A percentile compares a stretch with the other conserved stretches of the same genome.
Conservation (phyloP, 139 green algal genomes). For the Trebouxia sp. region DNA sequence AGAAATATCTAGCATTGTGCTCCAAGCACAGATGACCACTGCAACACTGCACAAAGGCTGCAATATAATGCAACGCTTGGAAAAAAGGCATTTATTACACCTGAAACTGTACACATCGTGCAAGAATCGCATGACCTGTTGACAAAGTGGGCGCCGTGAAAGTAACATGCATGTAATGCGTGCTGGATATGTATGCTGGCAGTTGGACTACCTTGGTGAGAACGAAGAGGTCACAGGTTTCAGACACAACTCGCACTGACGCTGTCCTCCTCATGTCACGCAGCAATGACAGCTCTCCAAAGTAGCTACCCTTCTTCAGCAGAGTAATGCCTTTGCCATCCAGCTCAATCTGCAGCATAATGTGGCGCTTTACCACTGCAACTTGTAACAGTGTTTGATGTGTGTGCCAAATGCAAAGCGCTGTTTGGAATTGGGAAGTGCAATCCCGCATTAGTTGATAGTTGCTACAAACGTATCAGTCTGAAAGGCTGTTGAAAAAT, state of each 20-base stretch:
- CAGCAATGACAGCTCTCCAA: conserved; percentile 46
- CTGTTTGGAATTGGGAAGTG: not conserved
- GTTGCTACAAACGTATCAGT: not conserved
- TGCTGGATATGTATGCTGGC: not conserved
- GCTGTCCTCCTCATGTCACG: conserved; percentile 30
- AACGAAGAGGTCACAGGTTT: conserved; percentile 42
- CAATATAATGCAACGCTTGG: too few relatives aligned
- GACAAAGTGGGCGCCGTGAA: too few relatives aligned
- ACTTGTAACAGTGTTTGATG: too few relatives aligned
- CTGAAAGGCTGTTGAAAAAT: not conserved
- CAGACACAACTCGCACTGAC: conserved; percentile 32
- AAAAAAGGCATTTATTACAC: too few relatives aligned
- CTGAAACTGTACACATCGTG: too few relatives aligned
- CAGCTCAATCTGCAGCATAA: conserved; percentile 31
- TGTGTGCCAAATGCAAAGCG: too few relatives aligned
- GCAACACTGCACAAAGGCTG: too few relatives aligned
- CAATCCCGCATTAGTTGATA: not conserved
- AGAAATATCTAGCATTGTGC: too few relatives aligned
- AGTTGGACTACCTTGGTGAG: conserved; percentile 36
- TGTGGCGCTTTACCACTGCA: not conserved
- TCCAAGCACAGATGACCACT: too few relatives aligned
- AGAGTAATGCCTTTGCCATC: conserved; percentile 32
- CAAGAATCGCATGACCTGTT: too few relatives aligned
- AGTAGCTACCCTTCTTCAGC: conserved; percentile 45
- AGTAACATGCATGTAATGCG: not conserved